Percentiles rank a stretch among this genome's conserved stretches.
Evolutionary conservation across 352 stramenopile species (phyloP).

Genomic region (Blastocystis sp.): DNA sequence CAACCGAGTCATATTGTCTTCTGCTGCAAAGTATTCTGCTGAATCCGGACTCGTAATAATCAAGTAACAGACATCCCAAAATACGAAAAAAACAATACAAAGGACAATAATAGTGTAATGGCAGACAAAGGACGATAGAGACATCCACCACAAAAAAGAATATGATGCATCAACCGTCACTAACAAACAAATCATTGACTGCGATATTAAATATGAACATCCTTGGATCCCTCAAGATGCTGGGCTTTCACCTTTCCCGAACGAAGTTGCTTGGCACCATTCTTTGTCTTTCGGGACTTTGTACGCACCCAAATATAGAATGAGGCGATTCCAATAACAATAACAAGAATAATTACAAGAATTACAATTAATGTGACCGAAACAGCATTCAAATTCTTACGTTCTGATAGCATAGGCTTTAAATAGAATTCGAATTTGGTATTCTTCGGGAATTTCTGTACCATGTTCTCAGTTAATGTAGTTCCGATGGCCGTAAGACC

Average conservation of each 20-base stretch:
- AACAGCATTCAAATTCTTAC: not conserved
- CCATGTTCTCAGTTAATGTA: not conserved
- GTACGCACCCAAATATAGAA: conserved; percentile 24
- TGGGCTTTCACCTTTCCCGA: conserved; percentile 25
- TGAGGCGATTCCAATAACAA: not conserved
- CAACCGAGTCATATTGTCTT: too few relatives aligned
- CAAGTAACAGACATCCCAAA: too few relatives aligned
- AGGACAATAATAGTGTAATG: not conserved
- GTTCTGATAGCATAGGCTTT: not conserved
- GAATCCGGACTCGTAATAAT: too few relatives aligned
- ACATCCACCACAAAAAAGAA: not conserved
- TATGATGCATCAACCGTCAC: not conserved
- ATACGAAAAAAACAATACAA: too few relatives aligned
- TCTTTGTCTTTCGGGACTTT: conserved; percentile 45
- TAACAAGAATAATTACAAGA: not conserved
- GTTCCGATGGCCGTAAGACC: not conserved
- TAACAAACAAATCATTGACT: not conserved
- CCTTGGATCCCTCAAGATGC: conserved; percentile 43
- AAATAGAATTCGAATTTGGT: not conserved
- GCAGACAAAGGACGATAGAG: not conserved
- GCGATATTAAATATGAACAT: conserved; percentile 36
- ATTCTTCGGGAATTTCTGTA: not conserved
- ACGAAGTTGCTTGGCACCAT: conserved; percentile 31
- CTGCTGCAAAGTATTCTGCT: too few relatives aligned
- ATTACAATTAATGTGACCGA: not conserved